Evolutionary conservation across 2,329 filamentous ascomycete species (phyloP).

Genomic region (Fusarium foetens): DNA sequence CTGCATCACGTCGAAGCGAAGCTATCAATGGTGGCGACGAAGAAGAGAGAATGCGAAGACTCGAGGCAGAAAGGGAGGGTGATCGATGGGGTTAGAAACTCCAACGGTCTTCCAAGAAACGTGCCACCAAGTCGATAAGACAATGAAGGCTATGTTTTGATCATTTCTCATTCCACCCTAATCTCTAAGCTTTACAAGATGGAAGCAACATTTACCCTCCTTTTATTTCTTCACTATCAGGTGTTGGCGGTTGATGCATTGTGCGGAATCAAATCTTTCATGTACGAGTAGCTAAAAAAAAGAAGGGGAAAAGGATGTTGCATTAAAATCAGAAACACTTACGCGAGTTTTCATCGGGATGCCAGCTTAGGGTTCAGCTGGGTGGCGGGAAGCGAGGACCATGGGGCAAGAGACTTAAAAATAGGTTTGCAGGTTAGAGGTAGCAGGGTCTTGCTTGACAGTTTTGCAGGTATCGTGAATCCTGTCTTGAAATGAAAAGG

Average conservation of each 20-base stretch:
- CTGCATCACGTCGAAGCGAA: slow-evolving; percentile 57
- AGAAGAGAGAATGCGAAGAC: slow-evolving; percentile 63
- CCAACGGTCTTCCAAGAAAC: slow-evolving; percentile 11
- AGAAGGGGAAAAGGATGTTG: not conserved
- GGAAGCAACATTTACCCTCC: not conserved
- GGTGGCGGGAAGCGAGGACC: not conserved
- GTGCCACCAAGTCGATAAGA: slow-evolving; percentile 1
- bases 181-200: not conserved
- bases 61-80: slow-evolving; percentile 70
- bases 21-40: slow-evolving; percentile 59
- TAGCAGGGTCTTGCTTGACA: not conserved
- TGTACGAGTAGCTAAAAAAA: slow-evolving; percentile 34
- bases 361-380: slow-evolving; percentile 6
- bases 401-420: not conserved
- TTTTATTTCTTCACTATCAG: slow-evolving; percentile 9
- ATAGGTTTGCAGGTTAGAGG: slow-evolving; percentile 5
- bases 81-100: slow-evolving; percentile 57
- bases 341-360: slow-evolving; percentile 9
- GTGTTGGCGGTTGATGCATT: slow-evolving; percentile 23
- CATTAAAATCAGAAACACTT: slow-evolving; percentile 7
- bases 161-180: not conserved
- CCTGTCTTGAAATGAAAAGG: slow-evolving; percentile 18
- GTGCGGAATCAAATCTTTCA: not conserved
- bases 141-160: slow-evolving; percentile 8
- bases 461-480: slow-evolving; percentile 15